phyloP scores from a whole-genome alignment of 331 rosid genomes.

The Saraca asoca region DNA sequence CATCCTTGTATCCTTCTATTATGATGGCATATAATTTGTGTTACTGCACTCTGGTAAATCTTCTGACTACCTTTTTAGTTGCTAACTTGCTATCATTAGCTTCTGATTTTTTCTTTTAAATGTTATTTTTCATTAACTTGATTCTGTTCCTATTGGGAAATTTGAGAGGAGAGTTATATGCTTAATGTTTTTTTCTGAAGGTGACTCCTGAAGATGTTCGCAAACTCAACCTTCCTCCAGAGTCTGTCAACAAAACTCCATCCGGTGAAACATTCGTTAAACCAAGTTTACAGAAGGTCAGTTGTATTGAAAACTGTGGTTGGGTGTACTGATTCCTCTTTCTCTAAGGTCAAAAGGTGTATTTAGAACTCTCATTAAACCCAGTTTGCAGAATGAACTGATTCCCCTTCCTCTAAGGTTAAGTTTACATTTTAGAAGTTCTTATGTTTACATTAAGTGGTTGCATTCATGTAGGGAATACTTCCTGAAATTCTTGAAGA shows the following conservation, averaged over 20 bases:
- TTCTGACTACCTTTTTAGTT: conserved; percentile 30
- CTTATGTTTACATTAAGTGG: conserved; percentile 26
- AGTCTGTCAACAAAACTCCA: conserved; percentile 83
- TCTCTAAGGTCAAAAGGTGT: conserved; percentile 10
- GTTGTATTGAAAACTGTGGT: conserved; percentile 15
- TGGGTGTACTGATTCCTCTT: conserved; percentile 12
- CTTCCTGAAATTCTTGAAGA: conserved; percentile 99
- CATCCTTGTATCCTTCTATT: conserved; percentile 94
- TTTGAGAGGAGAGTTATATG: conserved; percentile 7
- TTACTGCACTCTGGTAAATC: conserved; percentile 91
- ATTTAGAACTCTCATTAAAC: no score
- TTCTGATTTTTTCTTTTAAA: conserved; percentile 10
- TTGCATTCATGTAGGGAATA: conserved; percentile 68
- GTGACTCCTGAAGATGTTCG: conserved; percentile 81
- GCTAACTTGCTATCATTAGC: conserved; percentile 16
- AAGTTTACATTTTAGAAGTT: conserved; percentile 24
- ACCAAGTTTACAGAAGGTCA: conserved; percentile 79
- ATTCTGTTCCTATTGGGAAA: conserved; percentile 3
- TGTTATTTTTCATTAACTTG: conserved; percentile 12
- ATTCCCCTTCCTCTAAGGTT: conserved; percentile 22
- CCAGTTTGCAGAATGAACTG: background rate
- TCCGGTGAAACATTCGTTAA: conserved; percentile 94
- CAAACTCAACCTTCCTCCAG: conserved; percentile 78
- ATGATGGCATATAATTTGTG: conserved; percentile 99
- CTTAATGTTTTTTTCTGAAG: conserved; percentile 48